Percentiles rank a stretch among this genome's conserved stretches.
phyloP scores from a whole-genome alignment of 2,329 filamentous ascomycete species.

The Epichloe sibirici region DNA sequence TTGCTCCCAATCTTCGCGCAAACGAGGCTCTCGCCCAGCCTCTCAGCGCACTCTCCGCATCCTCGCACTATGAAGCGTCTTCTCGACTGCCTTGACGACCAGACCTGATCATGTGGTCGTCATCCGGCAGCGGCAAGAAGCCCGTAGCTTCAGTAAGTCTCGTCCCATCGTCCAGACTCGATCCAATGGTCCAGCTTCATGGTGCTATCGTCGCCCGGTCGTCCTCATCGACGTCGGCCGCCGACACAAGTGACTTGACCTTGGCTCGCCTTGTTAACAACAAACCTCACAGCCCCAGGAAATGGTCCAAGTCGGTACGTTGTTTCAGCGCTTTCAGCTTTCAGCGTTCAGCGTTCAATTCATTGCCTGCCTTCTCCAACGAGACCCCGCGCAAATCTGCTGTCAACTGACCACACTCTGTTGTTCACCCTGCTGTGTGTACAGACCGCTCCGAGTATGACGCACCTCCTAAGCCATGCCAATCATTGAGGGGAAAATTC shows the following conservation, averaged over 20 bases:
- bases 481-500: conserved; percentile 10
- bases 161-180: not conserved
- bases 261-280: conserved; percentile 18
- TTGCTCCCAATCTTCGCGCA: conserved; percentile 2
- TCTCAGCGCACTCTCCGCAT: conserved; percentile 10
- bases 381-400: too few relatives aligned
- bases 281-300: conserved; percentile 52
- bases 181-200: not conserved
- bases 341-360: not conserved
- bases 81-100: conserved; percentile 14
- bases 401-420: not conserved
- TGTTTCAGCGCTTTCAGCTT: not conserved
- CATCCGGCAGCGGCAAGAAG: conserved; percentile 57
- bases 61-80: conserved; percentile 20
- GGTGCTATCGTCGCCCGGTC: not conserved
- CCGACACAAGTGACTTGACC: not conserved
- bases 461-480: conserved; percentile 4
- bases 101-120: conserved; percentile 46
- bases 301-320: conserved; percentile 98
- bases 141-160: conserved; percentile 54
- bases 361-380: not conserved
- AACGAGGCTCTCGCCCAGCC: conserved; percentile 12
- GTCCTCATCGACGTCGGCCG: not conserved
- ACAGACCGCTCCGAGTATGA: conserved; percentile 54
- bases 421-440: conserved; percentile 10